phyloP scores from a whole-genome alignment of 805 yeast species.

The Yamadazyma ubonensis region DNA sequence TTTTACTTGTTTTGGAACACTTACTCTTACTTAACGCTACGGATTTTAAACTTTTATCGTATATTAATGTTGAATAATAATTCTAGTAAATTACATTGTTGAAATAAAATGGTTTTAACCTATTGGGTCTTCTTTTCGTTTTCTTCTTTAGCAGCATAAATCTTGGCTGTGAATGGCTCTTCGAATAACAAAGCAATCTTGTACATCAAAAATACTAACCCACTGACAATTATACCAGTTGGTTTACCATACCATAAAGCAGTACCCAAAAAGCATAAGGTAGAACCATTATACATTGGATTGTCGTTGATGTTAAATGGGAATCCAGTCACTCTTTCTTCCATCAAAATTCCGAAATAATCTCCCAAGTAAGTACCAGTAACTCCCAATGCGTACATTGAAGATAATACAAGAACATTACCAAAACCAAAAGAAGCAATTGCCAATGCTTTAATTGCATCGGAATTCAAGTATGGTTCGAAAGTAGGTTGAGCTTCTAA shows the following conservation, averaged over 20 bases:
- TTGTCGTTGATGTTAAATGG: constrained; percentile 90
- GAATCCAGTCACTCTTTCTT: constrained; percentile 82
- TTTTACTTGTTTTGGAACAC: no score
- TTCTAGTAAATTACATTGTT: no score
- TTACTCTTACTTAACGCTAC: no score
- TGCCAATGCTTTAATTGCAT: constrained; percentile 50
- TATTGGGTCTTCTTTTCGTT: constrained; percentile 10
- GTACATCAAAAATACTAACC: constrained; percentile 79
- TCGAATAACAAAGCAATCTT: constrained; percentile 80
- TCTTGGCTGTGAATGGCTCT: constrained; percentile 93
- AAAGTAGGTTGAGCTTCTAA: constrained; percentile 69
- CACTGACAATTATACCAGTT: constrained; percentile 74
- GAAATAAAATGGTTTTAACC: neutral
- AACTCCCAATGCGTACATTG: constrained; percentile 91
- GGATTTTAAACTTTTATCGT: no score
- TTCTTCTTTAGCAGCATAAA: constrained; percentile 55
- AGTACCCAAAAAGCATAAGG: constrained; percentile 85
- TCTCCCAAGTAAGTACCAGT: constrained; percentile 98
- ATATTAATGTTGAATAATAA: no score
- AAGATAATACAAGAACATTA: constrained; percentile 72
- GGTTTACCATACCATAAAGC: constrained; percentile 88
- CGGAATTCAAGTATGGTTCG: constrained; percentile 45
- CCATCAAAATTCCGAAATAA: constrained; percentile 94
- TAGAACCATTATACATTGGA: constrained; percentile 96
- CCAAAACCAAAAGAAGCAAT: constrained; percentile 60